Evolutionary conservation across 371 early-diverging fungal genomes (phyloP).

Genomic region (Mortierella sp.): DNA sequence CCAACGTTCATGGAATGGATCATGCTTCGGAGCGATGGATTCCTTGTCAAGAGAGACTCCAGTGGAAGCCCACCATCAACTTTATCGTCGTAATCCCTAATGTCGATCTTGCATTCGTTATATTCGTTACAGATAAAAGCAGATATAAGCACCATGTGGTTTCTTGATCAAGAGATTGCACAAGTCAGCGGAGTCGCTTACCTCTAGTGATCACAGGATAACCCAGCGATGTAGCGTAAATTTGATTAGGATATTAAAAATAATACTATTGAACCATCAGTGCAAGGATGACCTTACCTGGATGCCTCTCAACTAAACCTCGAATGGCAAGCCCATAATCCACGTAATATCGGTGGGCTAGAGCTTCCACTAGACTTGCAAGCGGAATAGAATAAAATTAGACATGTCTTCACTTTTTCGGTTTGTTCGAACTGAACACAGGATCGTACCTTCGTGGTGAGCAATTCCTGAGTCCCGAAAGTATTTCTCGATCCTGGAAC

Average conservation of each 20-base stretch:
- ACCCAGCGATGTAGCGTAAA: no score
- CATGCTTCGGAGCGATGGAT: constrained; percentile 73
- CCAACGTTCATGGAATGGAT: constrained; percentile 62
- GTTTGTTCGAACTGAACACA: not conserved
- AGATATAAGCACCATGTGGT: no score
- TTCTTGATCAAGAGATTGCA: no score
- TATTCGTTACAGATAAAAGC: no score
- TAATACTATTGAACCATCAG: not conserved
- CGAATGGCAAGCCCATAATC: constrained; percentile 85
- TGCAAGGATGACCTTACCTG: constrained; percentile 35
- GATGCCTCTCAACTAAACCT: constrained; percentile 78
- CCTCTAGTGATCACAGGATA: not conserved
- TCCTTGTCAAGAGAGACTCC: constrained; percentile 70
- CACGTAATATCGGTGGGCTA: constrained; percentile 70
- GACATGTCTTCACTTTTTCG: not conserved
- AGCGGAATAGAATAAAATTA: not conserved
- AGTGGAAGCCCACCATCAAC: constrained; percentile 83
- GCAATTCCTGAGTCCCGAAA: constrained; percentile 34
- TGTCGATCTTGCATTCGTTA: constrained; percentile 19
- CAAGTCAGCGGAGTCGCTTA: not conserved
- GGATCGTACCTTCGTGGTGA: constrained; percentile 19
- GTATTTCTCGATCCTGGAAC: constrained; percentile 37
- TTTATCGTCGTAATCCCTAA: constrained; percentile 62
- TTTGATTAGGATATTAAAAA: no score
- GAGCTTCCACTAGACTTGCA: constrained; percentile 25